Base-by-base conservation (phyloP, 176 grass and related monocot species). In the Coix lacrymajobi region DNA sequence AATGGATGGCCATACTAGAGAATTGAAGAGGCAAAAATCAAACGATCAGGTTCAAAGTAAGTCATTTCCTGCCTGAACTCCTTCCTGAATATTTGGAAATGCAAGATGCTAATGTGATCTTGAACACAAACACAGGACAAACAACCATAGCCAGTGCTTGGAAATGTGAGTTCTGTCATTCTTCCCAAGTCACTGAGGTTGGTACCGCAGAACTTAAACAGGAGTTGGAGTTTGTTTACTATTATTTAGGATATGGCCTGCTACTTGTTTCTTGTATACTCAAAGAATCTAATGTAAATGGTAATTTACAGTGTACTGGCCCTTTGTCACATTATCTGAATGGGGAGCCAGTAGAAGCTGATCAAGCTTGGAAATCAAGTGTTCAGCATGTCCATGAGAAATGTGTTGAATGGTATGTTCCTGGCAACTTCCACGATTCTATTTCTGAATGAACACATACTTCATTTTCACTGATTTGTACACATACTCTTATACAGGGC, bases 351-450 rank as follows among this genome's bases (percentile, higher is more conserved):
- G n/a, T 98, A 75, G 34, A 54, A 51, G 82, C 82, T 74, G 69
- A 81, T 41, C 83, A 87, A 92, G 91, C 93, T 16, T 93, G 67
- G 77, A 90, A 90, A 83, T 79, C 85, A n/a, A 87, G 88, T 48
- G 88, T 91, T 85, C 71, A 89, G 29, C 92, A 98, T 87, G 91
- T 91, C 6, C 96, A 98, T 72, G 91, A 98, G 65, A 98, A 91
- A 92, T 98, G 96, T 40, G 85, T 93, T 82, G 93, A 98, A 95
- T 98, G 96, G 96, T 95, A 93, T 36, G 48, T 30, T 78, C 24
- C n/a, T 58, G 52, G 52, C 20, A 68, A 70, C 22, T 56, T 71
- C 39, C 73, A 30, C 66, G 20, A 31, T 70, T 6, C 31, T 6
- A 62, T 77, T 58, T 69, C 51, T 77, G n/a, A 48, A 43, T 11